phyloP scores from a whole-genome alignment of 352 stramenopile species.

The Globisporangium nunn region DNA sequence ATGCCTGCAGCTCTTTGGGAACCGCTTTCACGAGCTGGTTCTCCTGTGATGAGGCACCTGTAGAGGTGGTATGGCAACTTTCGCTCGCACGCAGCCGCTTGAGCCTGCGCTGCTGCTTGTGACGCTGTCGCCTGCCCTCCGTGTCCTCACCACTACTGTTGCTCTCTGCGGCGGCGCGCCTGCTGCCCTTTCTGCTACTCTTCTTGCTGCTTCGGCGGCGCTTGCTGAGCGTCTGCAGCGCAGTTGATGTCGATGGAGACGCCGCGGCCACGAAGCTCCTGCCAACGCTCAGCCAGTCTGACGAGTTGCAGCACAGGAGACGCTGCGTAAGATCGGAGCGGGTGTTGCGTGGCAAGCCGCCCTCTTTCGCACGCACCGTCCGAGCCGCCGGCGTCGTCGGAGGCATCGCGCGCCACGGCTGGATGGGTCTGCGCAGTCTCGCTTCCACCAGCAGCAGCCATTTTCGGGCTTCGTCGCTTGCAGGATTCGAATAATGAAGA shows the following conservation, averaged over 20 bases:
- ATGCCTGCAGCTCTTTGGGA: slow-evolving; percentile 7
- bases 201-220: slow-evolving; percentile 22
- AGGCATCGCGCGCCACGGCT: too few relatives aligned
- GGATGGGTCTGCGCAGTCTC: not conserved
- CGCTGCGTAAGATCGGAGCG: too few relatives aligned
- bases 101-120: not conserved
- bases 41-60: not conserved
- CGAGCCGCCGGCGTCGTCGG: too few relatives aligned
- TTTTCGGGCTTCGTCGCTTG: not conserved
- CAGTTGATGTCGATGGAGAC: not conserved
- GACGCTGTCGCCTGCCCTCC: not conserved
- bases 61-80: not conserved
- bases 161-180: not conserved
- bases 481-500: too few relatives aligned
- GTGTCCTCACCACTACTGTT: not conserved
- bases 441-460: not conserved
- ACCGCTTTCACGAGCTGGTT: not conserved
- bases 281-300: slow-evolving; percentile 9
- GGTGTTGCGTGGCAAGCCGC: too few relatives aligned
- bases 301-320: too few relatives aligned
- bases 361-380: too few relatives aligned
- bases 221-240: not conserved
- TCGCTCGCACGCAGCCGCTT: slow-evolving; percentile 2
- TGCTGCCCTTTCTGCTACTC: slow-evolving; percentile 33
- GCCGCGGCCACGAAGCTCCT: slow-evolving; percentile 3